phyloP scores from a whole-genome alignment of 2,329 filamentous ascomycete species.

The Verticillium nubilum region DNA sequence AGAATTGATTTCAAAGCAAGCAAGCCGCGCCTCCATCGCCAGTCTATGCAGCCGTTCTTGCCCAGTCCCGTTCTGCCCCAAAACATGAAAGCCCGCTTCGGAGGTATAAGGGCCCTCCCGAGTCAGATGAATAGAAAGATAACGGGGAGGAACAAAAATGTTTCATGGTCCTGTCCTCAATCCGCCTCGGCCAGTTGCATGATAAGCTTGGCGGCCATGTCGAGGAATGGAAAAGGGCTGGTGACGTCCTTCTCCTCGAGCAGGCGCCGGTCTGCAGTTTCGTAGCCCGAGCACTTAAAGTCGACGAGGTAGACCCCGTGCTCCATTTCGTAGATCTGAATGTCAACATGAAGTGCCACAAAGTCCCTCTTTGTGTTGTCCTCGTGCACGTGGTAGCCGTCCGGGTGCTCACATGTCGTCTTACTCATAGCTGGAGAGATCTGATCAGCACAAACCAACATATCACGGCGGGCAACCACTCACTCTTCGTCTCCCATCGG shows the following conservation, averaged over 20 bases:
- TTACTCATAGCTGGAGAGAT: constrained; percentile 16
- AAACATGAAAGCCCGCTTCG: not conserved
- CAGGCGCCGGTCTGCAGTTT: constrained; percentile 67
- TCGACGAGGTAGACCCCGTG: constrained; percentile 91
- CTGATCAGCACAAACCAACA: constrained; percentile 22
- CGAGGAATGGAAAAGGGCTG: constrained; percentile 91
- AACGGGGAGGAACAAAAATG: not conserved
- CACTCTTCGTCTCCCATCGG: constrained; percentile 79
- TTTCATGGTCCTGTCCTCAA: constrained; percentile 18
- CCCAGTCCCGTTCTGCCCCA: not conserved
- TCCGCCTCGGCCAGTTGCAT: constrained; percentile 86
- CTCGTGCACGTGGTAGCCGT: constrained; percentile 35
- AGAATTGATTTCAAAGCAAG: not conserved
- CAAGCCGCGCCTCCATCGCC: not conserved
- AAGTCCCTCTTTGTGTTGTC: constrained; percentile 49
- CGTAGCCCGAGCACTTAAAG: constrained; percentile 97
- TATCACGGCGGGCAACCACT: constrained; percentile 28
- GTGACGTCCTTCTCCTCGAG: constrained; percentile 92
- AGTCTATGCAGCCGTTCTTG: not conserved
- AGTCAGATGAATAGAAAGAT: not conserved
- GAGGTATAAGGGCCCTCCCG: not conserved
- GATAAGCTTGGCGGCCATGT: constrained; percentile 87
- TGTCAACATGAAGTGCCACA: constrained; percentile 91
- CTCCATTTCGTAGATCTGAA: constrained; percentile 94
- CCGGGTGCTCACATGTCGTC: constrained; percentile 15